Percentiles rank a stretch among this genome's conserved stretches.
These are phyloP conservation scores for Pseudozyma sp. DNA, from an alignment of 1,284 basidiomycete genomes.

Conservation along the genomic window DNA sequence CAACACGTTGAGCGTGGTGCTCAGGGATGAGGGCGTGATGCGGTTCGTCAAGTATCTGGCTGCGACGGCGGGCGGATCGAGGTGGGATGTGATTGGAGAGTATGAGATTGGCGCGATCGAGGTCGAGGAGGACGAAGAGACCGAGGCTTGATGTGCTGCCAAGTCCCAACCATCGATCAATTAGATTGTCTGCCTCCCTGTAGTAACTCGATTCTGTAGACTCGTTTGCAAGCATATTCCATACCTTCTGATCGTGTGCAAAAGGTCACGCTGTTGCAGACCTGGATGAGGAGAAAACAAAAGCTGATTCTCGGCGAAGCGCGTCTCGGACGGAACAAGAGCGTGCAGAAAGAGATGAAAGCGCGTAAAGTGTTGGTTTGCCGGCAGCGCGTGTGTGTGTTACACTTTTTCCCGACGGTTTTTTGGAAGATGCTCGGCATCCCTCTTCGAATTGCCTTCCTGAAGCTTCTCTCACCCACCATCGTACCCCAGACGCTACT, in stretches of 20 bases:
- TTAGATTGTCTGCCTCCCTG: too few species aligned
- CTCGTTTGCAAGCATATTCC: too few species aligned
- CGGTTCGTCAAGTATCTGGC: slow-evolving; percentile 67
- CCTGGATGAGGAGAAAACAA: background rate
- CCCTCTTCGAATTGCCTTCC: background rate
- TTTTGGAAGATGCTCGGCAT: slow-evolving; percentile 4
- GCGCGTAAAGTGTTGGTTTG: slow-evolving; percentile 43
- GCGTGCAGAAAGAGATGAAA: background rate
- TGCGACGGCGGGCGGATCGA: slow-evolving; percentile 61
- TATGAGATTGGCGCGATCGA: slow-evolving; percentile 62
- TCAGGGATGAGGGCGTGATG: slow-evolving; percentile 93
- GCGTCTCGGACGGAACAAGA: slow-evolving; percentile 24
- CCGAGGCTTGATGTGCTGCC: slow-evolving; percentile 4
- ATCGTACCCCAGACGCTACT: too few species aligned
- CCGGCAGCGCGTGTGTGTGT: slow-evolving; percentile 9
- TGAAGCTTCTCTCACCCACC: background rate
- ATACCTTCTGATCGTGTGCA: too few species aligned
- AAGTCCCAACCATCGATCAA: too few species aligned
- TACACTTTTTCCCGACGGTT: slow-evolving; percentile 1
- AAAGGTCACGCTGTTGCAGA: too few species aligned
- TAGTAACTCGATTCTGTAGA: too few species aligned
- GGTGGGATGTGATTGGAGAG: slow-evolving; percentile 67
- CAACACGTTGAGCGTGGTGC: slow-evolving; percentile 87
- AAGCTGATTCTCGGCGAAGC: background rate
- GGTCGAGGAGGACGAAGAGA: slow-evolving; percentile 57